Conservation (phyloP, 805 yeast genomes). For the Ogataea paraovalis region DNA sequence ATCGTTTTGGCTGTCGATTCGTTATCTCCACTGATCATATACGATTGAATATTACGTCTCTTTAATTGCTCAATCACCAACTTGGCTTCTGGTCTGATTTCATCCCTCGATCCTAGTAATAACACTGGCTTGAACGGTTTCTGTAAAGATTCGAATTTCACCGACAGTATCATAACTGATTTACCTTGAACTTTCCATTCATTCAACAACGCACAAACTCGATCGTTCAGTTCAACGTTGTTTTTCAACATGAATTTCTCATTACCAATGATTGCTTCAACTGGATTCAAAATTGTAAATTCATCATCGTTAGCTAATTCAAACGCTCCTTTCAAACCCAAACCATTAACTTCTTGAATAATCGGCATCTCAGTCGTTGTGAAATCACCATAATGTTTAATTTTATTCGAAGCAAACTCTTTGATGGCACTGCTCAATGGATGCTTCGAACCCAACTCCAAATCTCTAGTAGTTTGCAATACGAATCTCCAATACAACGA, state of each 20-base stretch:
- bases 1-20: slow-evolving; percentile 36
- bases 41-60: slow-evolving; percentile 46
- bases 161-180: slow-evolving; percentile 56
- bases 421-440: slow-evolving; percentile 63
- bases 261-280: slow-evolving; percentile 50
- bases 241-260: slow-evolving; percentile 53
- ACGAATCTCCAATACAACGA: slow-evolving; percentile 21
- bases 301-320: slow-evolving; percentile 20
- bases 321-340: slow-evolving; percentile 50
- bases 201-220: slow-evolving; percentile 34
- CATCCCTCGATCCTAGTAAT: slow-evolving; percentile 58
- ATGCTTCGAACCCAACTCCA: slow-evolving; percentile 64
- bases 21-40: slow-evolving; percentile 81
- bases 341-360: slow-evolving; percentile 55
- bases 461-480: slow-evolving; percentile 49
- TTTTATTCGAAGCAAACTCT: slow-evolving; percentile 30
- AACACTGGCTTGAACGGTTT: slow-evolving; percentile 37
- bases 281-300: slow-evolving; percentile 22
- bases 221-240: slow-evolving; percentile 34
- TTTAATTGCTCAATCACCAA: slow-evolving; percentile 42
- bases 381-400: slow-evolving; percentile 10
- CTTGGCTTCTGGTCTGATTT: slow-evolving; percentile 53
- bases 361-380: slow-evolving; percentile 39
- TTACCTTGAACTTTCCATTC: slow-evolving; percentile 63
- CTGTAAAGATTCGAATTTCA: slow-evolving; percentile 29